phyloP scores from a whole-genome alignment of 352 stramenopile species.

The Globisporangium okanoganense region DNA sequence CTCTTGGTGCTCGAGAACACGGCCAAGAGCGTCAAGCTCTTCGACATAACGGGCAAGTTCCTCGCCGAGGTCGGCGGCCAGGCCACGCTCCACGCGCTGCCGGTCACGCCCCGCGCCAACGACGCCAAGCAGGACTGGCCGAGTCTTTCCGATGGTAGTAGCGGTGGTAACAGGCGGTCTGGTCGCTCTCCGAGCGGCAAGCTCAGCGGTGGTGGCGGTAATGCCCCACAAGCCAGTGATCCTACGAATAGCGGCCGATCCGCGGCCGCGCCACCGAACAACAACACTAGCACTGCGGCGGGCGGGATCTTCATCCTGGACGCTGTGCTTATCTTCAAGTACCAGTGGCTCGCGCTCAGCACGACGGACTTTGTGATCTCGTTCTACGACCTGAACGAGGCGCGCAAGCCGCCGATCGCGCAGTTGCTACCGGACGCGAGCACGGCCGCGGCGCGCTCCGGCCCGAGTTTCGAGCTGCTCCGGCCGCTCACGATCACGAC shows the following conservation, averaged over 20 bases:
- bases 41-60: slow-evolving; percentile 46
- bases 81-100: slow-evolving; percentile 2
- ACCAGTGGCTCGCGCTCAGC: slow-evolving; percentile 58
- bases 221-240: not conserved
- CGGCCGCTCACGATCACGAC: slow-evolving; percentile 58
- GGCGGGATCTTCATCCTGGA: slow-evolving; percentile 59
- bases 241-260: not conserved
- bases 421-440: slow-evolving; percentile 13
- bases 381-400: slow-evolving; percentile 78
- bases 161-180: not conserved
- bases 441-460: slow-evolving; percentile 8
- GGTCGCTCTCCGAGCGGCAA: not conserved
- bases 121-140: not conserved
- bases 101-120: slow-evolving; percentile 14
- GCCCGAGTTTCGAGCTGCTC: slow-evolving; percentile 37
- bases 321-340: slow-evolving; percentile 57
- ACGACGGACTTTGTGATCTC: slow-evolving; percentile 79
- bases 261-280: not conserved
- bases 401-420: slow-evolving; percentile 22
- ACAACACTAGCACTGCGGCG: not conserved
- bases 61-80: slow-evolving; percentile 43
- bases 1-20: slow-evolving; percentile 68
- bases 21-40: slow-evolving; percentile 69
- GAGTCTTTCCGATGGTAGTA: too few species aligned
- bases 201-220: too few species aligned